Percentiles rank a stretch among this genome's conserved stretches.
Evolutionary conservation across 192 early-diverging fungal species (phyloP).

Genomic region (Lobosporangium transversale): DNA sequence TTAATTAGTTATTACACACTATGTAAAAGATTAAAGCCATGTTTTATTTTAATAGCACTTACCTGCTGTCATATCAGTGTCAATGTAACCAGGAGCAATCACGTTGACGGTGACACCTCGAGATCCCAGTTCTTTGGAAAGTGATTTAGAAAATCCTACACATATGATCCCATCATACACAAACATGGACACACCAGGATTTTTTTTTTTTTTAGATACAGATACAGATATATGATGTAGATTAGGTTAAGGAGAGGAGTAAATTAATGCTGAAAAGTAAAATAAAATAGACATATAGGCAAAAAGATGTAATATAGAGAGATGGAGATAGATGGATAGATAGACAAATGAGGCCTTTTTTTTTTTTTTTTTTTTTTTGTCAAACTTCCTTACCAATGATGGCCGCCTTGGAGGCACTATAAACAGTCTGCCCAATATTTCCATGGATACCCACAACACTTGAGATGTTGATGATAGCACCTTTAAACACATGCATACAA

Average conservation of each 20-base stretch:
- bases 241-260: too few species aligned
- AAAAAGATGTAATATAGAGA: too few species aligned
- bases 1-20: too few species aligned
- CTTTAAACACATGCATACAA: conserved; percentile 21
- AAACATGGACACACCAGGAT: too few species aligned
- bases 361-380: conserved; percentile 9
- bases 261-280: too few species aligned
- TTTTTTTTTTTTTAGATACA: too few species aligned
- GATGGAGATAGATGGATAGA: too few species aligned
- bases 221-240: too few species aligned
- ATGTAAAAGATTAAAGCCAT: too few species aligned
- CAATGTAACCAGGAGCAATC: conserved; percentile 89
- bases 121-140: conserved; percentile 83
- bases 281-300: too few species aligned
- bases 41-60: too few species aligned
- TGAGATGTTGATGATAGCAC: conserved; percentile 86
- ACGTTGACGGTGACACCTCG: conserved; percentile 79
- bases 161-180: too few species aligned
- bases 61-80: conserved; percentile 81
- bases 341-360: neutral
- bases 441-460: conserved; percentile 82
- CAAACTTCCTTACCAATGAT: conserved; percentile 66
- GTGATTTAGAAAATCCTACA: conserved; percentile 81
- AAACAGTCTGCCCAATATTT: conserved; percentile 77
- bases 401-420: conserved; percentile 89